phyloP scores from a whole-genome alignment of 768 basidiomycete species.

The Lentinula sp. region DNA sequence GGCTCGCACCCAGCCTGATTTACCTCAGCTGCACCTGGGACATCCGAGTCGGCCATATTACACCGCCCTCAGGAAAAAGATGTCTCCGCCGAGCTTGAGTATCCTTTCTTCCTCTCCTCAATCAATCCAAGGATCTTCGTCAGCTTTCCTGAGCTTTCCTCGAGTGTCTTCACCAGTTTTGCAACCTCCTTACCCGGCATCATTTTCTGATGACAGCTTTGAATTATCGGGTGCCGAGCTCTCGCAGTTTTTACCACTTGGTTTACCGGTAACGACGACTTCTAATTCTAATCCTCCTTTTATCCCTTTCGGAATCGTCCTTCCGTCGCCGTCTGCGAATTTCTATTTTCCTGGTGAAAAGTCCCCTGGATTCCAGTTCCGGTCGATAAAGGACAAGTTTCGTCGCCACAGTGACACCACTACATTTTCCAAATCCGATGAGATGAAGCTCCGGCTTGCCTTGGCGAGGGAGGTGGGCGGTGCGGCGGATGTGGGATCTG shows the following conservation, averaged over 20 bases:
- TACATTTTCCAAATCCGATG: neutral
- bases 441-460: neutral
- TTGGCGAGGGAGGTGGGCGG: neutral
- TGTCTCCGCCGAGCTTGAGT: neutral
- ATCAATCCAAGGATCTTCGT: neutral
- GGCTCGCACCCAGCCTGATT: neutral
- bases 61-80: constrained; percentile 1
- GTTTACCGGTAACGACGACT: neutral
- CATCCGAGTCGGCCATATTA: constrained; percentile 3
- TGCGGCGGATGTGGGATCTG: neutral
- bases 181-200: neutral
- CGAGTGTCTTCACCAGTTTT: neutral
- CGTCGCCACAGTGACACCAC: neutral
- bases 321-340: neutral
- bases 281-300: neutral
- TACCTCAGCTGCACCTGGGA: neutral
- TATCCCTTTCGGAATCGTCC: neutral
- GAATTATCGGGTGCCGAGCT: neutral
- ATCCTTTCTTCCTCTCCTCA: neutral
- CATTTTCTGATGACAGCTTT: neutral
- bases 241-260: neutral
- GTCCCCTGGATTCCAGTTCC: neutral
- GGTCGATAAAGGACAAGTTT: neutral
- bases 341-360: too few species aligned
- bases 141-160: neutral